Evolutionary conservation across 768 basidiomycete genomes (phyloP).

Genomic region (Amanita subjunquillea): DNA sequence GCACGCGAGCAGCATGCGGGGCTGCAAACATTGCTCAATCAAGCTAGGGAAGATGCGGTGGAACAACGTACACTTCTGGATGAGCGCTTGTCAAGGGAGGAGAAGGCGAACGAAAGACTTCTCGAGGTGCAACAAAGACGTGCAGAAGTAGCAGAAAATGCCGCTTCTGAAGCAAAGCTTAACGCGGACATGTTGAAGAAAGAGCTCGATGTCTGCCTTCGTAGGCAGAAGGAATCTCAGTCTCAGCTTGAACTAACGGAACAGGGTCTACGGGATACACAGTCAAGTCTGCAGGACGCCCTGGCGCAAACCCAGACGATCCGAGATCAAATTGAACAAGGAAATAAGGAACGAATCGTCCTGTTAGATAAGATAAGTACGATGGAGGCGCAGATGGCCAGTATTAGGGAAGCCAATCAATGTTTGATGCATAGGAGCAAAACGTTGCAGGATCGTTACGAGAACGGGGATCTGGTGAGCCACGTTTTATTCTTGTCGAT

Average conservation of each 20-base stretch:
- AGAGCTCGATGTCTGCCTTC: neutral
- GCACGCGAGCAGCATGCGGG: conserved; percentile 28
- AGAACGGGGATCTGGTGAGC: conserved; percentile 36
- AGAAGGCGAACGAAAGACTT: conserved; percentile 17
- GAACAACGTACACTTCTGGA: conserved; percentile 1
- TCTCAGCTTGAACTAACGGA: conserved; percentile 9
- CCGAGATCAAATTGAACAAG: neutral
- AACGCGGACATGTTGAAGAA: conserved; percentile 9
- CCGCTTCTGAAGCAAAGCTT: conserved; percentile 11
- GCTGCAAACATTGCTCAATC: conserved; percentile 13
- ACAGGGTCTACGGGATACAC: conserved; percentile 1
- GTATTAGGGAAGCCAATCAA: conserved; percentile 1
- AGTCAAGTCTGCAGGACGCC: neutral
- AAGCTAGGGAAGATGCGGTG: conserved; percentile 10
- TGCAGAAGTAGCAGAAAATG: conserved; percentile 17
- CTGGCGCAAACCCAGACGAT: neutral
- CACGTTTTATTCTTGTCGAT: neutral
- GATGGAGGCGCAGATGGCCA: neutral
- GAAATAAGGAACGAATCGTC: conserved; percentile 9
- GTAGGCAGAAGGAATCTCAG: neutral
- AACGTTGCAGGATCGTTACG: conserved; percentile 29
- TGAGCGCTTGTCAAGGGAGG: conserved; percentile 18
- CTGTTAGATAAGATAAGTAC: neutral
- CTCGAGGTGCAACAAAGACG: conserved; percentile 17
- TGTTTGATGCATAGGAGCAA: conserved; percentile 1